These are phyloP conservation scores for Aspergillus brunneoviolaceus DNA, from an alignment of 2,329 filamentous ascomycete species.

Conservation along the genomic window DNA sequence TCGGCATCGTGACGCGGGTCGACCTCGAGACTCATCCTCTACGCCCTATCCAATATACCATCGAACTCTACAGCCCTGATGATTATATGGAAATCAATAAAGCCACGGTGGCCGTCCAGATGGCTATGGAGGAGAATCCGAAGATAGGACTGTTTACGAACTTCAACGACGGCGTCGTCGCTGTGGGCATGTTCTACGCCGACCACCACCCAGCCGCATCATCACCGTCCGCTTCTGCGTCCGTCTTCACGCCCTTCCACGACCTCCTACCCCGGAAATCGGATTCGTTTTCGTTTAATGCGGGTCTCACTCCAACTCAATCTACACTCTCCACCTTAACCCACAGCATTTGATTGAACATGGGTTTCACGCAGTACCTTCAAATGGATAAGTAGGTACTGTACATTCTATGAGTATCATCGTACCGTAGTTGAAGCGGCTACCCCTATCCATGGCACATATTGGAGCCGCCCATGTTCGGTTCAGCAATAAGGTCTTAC, in stretches of 20 bases:
- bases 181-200: constrained; percentile 11
- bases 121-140: background rate
- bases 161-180: constrained; percentile 12
- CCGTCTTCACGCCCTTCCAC: background rate
- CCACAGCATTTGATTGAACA: too few relatives aligned
- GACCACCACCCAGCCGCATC: constrained; percentile 3
- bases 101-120: background rate
- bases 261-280: background rate
- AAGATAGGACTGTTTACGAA: constrained; percentile 14
- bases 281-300: too few relatives aligned
- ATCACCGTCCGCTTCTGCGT: background rate
- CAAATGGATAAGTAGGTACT: too few relatives aligned
- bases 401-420: too few relatives aligned
- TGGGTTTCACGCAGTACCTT: too few relatives aligned
- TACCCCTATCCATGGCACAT: too few relatives aligned
- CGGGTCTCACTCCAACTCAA: too few relatives aligned
- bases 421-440: too few relatives aligned
- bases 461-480: too few relatives aligned
- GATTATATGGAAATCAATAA: background rate
- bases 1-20: constrained; percentile 17
- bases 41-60: background rate
- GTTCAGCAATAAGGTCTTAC: too few relatives aligned
- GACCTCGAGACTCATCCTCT: background rate
- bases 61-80: background rate
- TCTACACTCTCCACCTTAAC: too few relatives aligned